These are phyloP conservation scores for Cupressus sempervirens DNA, from an alignment of 75 land plant genomes.

Conservation along the genomic window DNA sequence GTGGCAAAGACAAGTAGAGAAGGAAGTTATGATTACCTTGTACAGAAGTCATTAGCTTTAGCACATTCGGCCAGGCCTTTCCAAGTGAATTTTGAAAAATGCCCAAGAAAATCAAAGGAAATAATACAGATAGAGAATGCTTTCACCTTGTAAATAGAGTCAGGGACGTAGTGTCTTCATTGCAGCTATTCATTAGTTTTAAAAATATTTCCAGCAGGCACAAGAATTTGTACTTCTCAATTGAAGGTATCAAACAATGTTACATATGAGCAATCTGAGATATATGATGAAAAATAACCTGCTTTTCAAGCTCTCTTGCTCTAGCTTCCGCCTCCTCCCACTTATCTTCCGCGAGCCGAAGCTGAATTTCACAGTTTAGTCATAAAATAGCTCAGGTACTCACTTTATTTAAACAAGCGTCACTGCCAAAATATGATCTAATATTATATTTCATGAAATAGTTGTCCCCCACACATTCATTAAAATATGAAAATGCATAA, in stretches of 20 bases:
- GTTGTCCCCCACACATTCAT: not conserved
- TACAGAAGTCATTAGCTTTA: not conserved
- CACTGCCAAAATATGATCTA: not conserved
- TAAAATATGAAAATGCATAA: not conserved
- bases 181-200: not conserved
- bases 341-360: conserved; percentile 72
- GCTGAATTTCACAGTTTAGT: conserved; percentile 30
- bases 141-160: not conserved
- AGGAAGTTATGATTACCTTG: not conserved
- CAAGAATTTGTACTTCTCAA: not conserved
- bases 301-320: conserved; percentile 88
- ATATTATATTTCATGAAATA: not conserved
- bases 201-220: not conserved
- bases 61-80: not conserved
- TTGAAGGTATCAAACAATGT: not conserved
- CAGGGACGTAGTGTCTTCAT: not conserved
- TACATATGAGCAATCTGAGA: not conserved
- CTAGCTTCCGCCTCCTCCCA: conserved; percentile 74
- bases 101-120: not conserved
- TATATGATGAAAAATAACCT: conserved; percentile 35
- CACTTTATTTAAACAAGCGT: conserved; percentile 3
- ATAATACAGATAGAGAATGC: not conserved
- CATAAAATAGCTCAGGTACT: conserved; percentile 7
- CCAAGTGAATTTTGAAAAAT: not conserved
- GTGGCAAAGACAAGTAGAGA: not conserved